Evolutionary conservation across 2,329 filamentous ascomycete genomes (phyloP).

Genomic region (Aspergillus sp.): DNA sequence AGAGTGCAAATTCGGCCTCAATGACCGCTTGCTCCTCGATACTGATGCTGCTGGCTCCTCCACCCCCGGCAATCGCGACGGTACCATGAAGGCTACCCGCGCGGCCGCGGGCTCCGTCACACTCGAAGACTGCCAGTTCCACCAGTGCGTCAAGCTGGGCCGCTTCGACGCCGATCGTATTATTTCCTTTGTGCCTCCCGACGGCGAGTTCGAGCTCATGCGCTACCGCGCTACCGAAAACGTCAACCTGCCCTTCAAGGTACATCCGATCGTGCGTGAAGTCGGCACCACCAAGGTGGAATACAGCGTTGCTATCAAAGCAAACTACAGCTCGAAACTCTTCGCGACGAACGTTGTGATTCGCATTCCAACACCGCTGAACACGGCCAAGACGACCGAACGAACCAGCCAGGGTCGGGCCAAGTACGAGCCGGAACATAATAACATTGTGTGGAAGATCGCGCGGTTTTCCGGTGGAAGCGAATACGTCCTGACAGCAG

Average conservation of each 20-base stretch:
- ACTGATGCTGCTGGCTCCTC: constrained; percentile 66
- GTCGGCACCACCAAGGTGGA: constrained; percentile 96
- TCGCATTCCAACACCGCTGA: constrained; percentile 91
- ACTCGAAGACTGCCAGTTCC: constrained; percentile 96
- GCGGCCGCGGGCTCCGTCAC: constrained; percentile 94
- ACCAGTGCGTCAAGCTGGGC: constrained; percentile 96
- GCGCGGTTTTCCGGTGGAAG: constrained; percentile 97
- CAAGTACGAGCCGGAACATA: constrained; percentile 97
- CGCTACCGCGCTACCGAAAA: constrained; percentile 97
- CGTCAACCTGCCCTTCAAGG: constrained; percentile 97
- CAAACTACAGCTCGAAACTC: constrained; percentile 93
- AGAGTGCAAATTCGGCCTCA: constrained; percentile 98
- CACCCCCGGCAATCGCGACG: constrained; percentile 57
- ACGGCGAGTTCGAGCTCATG: constrained; percentile 99
- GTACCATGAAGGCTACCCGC: constrained; percentile 80
- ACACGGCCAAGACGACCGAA: constrained; percentile 91
- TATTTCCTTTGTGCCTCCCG: constrained; percentile 94
- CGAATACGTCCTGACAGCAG: constrained; percentile 91
- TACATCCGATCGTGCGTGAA: constrained; percentile 97
- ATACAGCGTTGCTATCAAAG: constrained; percentile 95
- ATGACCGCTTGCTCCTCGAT: constrained; percentile 91
- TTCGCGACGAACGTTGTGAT: constrained; percentile 97
- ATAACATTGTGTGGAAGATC: constrained; percentile 99
- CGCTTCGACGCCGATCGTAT: constrained; percentile 96
- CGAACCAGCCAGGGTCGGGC: constrained; percentile 94